These are phyloP conservation scores for Colletotrichum sp. DNA, from an alignment of 2,329 filamentous ascomycete genomes.

Conservation along the genomic window DNA sequence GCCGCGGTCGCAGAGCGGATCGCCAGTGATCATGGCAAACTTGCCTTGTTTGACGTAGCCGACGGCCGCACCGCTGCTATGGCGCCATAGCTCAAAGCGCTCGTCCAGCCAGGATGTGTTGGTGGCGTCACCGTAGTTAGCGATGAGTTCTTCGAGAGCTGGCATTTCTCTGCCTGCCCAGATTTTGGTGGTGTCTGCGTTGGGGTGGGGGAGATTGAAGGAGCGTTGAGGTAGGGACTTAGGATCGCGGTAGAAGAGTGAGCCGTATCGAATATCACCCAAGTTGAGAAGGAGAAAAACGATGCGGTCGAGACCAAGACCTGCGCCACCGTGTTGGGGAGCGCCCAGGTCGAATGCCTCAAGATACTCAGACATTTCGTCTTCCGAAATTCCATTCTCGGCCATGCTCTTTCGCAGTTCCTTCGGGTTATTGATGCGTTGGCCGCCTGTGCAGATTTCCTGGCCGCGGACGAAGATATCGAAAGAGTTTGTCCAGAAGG, in stretches of 20 bases:
- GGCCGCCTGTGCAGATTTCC: constrained; percentile 89
- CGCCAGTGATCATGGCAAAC: constrained; percentile 84
- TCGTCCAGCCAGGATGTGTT: constrained; percentile 95
- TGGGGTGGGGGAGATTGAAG: constrained; percentile 78
- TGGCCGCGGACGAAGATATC: constrained; percentile 95
- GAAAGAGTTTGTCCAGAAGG: constrained; percentile 84
- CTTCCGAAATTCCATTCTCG: constrained; percentile 75
- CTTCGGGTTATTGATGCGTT: constrained; percentile 84
- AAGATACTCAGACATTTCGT: constrained; percentile 90
- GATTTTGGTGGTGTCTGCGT: constrained; percentile 73
- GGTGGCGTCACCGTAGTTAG: constrained; percentile 93
- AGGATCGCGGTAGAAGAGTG: constrained; percentile 86
- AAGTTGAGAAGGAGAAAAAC: constrained; percentile 85
- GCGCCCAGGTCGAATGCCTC: constrained; percentile 87
- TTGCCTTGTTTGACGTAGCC: constrained; percentile 80
- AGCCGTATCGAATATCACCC: constrained; percentile 88
- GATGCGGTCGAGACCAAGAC: constrained; percentile 88
- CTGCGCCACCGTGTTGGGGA: constrained; percentile 87
- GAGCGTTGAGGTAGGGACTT: constrained; percentile 77
- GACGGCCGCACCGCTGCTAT: constrained; percentile 82
- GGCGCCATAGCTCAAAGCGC: constrained; percentile 86
- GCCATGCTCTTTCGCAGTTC: constrained; percentile 81
- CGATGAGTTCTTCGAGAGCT: constrained; percentile 84
- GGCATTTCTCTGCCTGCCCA: constrained; percentile 57
- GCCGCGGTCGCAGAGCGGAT: constrained; percentile 81